Evolutionary conservation across 768 basidiomycete genomes (phyloP), one percentile per base, ranked within the genome.

Genomic region (Krasilnikovozyma curviuscula): DNA sequence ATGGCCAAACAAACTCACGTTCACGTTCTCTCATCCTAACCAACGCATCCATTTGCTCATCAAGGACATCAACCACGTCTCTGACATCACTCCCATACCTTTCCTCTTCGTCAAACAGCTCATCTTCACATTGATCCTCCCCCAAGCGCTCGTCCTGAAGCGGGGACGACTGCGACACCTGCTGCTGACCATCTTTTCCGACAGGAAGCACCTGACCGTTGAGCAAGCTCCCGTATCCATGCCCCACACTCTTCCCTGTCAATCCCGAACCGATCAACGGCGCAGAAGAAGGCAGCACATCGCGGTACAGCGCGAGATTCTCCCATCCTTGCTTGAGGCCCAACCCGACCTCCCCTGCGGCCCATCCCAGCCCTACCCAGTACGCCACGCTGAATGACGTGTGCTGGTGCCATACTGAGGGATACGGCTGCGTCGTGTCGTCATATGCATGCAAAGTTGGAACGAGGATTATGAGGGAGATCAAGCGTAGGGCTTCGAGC

Each of bases 321-420:
- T 12, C 25, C 45, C 21, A 21, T 46, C 45, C 45, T 27, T 52
- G 50, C 50, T 46, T 46, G 24, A 52, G 40, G 13, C 50, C 50
- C 4, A 47, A 38, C 1, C 29, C 40, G 10, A 52, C 50, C 13
- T 52, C 50, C 0, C 50, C 50, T 9, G 32, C 21, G 13, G 38
- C 50, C 50, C 50, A 52, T 8, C 50, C 50, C 3, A 52, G 31
- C 2, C 45, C 50, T 3, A 52, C 31, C 50, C 50, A 52, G 13
- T 18, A 40, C 3, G 40, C 24, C 7, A 34, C 25, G 16, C 24
- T 28, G 27, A 52, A 52, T n/a, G 31, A 19, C n/a, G 10, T 18
- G 37, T 38, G 41, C 23, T 50, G 49, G 24, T n/a, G 29, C 49
- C 49, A 50, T 13, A 50, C 49, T 24, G 23, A 23, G 14, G 49